Evolutionary conservation across 441 rosid genomes (phyloP).

Genomic region (Populus hybrid): DNA sequence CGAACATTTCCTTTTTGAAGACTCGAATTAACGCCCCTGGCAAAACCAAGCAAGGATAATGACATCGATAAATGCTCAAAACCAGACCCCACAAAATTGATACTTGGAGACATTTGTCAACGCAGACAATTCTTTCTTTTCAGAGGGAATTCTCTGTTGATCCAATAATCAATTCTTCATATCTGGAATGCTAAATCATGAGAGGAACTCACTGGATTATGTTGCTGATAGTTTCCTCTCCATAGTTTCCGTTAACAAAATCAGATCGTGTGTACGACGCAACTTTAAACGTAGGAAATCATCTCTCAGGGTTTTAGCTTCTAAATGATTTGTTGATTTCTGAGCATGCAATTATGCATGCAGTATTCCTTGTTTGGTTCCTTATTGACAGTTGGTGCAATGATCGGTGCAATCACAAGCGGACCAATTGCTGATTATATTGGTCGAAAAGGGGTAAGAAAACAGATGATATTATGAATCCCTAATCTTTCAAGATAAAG

Average conservation of each 20-base stretch:
- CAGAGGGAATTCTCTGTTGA: background rate
- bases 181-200: background rate
- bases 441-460: conserved; percentile 69
- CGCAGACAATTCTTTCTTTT: background rate
- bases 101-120: no score
- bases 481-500: background rate
- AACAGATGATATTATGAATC: background rate
- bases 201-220: background rate
- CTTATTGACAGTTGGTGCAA: conserved; percentile 65
- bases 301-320: background rate
- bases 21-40: no score
- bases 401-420: conserved; percentile 77
- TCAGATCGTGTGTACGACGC: background rate
- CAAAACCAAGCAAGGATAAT: no score
- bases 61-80: no score
- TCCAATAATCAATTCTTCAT: no score
- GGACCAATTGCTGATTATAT: conserved; percentile 66
- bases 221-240: no score
- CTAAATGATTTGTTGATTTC: background rate
- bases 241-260: no score
- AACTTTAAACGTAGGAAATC: background rate
- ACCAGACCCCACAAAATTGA: no score
- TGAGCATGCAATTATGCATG: background rate
- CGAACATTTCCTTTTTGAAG: no score
- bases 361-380: conserved; percentile 81